Conservation (phyloP, 345 rosid genomes). For the Citrus sp. region DNA sequence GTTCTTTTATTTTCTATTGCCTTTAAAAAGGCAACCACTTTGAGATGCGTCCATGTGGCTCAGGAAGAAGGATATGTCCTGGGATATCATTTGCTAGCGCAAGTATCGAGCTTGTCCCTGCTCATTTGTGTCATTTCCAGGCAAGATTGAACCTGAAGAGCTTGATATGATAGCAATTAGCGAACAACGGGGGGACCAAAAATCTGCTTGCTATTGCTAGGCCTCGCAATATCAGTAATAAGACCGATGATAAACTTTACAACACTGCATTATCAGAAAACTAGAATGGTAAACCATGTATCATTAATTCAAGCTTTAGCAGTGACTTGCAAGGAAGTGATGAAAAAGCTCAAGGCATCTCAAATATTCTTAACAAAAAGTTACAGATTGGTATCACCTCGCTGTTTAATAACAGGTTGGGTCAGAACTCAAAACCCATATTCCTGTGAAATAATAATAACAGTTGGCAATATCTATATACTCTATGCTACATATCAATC, state of each 20-base stretch:
- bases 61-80: conserved; percentile 12
- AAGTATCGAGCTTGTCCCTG: not conserved
- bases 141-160: not conserved
- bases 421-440: not conserved
- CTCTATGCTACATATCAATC: conserved; percentile 4
- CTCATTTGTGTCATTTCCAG: conserved; percentile 12
- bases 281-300: not conserved
- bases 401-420: not conserved
- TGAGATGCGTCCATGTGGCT: conserved; percentile 15
- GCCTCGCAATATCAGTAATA: not conserved
- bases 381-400: not conserved
- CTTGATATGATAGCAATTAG: conserved; percentile 7
- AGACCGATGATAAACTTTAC: not conserved
- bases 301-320: not conserved
- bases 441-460: not conserved
- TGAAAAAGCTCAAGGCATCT: not conserved
- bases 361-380: not conserved
- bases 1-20: conserved; percentile 1
- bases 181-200: not conserved
- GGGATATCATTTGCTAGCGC: conserved; percentile 7
- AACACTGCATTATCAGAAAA: not conserved
- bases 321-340: not conserved
- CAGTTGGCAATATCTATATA: not conserved
- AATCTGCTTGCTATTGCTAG: not conserved
- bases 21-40: conserved; percentile 5